Conservation (phyloP, 164 flowering plant species). For the Kingdonia uniflora region DNA sequence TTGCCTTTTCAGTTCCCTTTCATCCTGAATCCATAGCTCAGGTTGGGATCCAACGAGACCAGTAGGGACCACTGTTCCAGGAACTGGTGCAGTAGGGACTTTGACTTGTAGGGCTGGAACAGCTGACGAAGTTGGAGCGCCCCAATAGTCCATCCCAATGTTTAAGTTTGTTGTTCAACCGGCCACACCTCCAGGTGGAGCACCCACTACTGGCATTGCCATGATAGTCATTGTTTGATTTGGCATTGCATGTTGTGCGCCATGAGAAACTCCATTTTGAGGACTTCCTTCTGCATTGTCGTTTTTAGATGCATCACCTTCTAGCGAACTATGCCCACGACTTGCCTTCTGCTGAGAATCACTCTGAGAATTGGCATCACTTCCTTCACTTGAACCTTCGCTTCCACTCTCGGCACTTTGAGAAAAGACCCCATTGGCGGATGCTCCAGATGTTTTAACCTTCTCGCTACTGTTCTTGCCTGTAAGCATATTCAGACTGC, state of each 20-base stretch:
- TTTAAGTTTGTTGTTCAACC: conserved; percentile 90
- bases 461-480: conserved; percentile 43
- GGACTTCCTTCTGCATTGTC: conserved; percentile 34
- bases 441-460: conserved; percentile 43
- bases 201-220: conserved; percentile 43
- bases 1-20: conserved; percentile 86
- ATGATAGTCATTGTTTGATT: conserved; percentile 45
- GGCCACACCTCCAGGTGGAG: conserved; percentile 41
- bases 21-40: conserved; percentile 75
- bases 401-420: conserved; percentile 91
- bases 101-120: conserved; percentile 60
- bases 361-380: conserved; percentile 86
- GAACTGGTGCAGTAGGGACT: conserved; percentile 46
- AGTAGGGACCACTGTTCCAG: conserved; percentile 39
- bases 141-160: conserved; percentile 99
- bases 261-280: conserved; percentile 28
- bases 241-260: conserved; percentile 29
- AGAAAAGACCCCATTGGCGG: conserved; percentile 71
- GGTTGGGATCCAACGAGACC: conserved; percentile 12
- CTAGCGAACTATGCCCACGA: conserved; percentile 45
- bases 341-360: conserved; percentile 65
- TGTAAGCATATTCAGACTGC: conserved; percentile 59
- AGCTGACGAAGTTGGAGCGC: conserved; percentile 41
- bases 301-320: conserved; percentile 69
- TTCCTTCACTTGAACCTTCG: conserved; percentile 95